These are phyloP conservation scores for Kodamaea laetipori DNA, from an alignment of 805 yeast species.

Conservation along the genomic window DNA sequence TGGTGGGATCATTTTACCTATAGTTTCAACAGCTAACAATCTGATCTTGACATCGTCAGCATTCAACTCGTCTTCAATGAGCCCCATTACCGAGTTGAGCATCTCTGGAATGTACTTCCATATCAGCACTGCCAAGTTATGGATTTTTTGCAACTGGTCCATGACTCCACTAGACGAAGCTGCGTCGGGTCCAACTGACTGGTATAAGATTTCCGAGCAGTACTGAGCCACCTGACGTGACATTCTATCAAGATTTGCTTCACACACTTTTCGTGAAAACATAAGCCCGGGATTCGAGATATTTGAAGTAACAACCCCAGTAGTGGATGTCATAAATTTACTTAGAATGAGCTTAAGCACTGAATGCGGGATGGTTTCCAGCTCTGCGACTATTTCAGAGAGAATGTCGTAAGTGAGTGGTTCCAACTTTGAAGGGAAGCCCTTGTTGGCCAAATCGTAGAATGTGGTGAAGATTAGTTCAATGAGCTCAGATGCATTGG, in stretches of 20 bases:
- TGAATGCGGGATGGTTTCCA: slow-evolving; percentile 59
- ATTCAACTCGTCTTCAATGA: slow-evolving; percentile 75
- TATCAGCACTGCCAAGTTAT: slow-evolving; percentile 60
- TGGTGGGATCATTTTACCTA: slow-evolving; percentile 59
- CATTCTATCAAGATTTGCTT: slow-evolving; percentile 68
- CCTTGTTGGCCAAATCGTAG: slow-evolving; percentile 49
- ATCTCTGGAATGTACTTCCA: slow-evolving; percentile 82
- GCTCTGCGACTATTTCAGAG: slow-evolving; percentile 72
- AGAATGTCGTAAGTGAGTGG: slow-evolving; percentile 69
- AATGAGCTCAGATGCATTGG: slow-evolving; percentile 57
- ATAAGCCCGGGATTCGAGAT: slow-evolving; percentile 59
- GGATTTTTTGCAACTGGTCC: slow-evolving; percentile 42
- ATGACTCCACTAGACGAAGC: slow-evolving; percentile 19
- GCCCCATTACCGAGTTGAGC: slow-evolving; percentile 71
- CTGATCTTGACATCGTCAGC: slow-evolving; percentile 69
- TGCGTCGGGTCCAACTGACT: slow-evolving; percentile 25
- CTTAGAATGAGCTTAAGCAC: slow-evolving; percentile 67
- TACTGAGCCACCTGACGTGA: slow-evolving; percentile 76
- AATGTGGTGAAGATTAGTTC: slow-evolving; percentile 59
- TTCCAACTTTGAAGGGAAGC: slow-evolving; percentile 55
- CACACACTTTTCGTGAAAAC: slow-evolving; percentile 68
- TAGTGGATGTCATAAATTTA: slow-evolving; percentile 47
- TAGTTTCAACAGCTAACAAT: slow-evolving; percentile 66
- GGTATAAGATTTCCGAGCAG: slow-evolving; percentile 74
- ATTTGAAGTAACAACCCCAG: slow-evolving; percentile 23